Evolutionary conservation across 176 grass and related monocot species (phyloP).

Genomic region (Coix lacrymajobi): DNA sequence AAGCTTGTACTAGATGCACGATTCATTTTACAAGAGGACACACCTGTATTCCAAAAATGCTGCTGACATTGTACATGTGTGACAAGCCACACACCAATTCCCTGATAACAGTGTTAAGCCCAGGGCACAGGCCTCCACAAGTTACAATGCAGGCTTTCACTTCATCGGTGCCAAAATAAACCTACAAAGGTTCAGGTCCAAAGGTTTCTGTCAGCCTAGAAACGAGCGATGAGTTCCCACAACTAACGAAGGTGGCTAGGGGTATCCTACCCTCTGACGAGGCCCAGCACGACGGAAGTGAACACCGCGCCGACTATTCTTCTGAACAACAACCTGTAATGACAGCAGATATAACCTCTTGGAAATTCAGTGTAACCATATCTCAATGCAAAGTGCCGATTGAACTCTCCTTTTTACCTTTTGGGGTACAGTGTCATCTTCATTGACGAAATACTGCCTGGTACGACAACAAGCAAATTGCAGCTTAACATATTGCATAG

Average conservation of each 20-base stretch:
- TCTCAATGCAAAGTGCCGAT: background rate
- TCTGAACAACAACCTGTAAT: conserved; percentile 68
- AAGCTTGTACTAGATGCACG: background rate
- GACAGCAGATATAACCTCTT: background rate
- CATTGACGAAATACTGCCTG: conserved; percentile 94
- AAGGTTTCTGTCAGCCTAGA: conserved; percentile 29
- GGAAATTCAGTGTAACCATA: conserved; percentile 8
- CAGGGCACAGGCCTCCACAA: conserved; percentile 97
- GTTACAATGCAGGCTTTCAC: conserved; percentile 92
- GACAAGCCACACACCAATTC: conserved; percentile 89
- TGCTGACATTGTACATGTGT: conserved; percentile 90
- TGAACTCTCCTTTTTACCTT: conserved; percentile 42
- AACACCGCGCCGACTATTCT: conserved; percentile 57
- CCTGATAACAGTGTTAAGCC: conserved; percentile 97
- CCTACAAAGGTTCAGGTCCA: conserved; percentile 39
- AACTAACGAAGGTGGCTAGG: conserved; percentile 2
- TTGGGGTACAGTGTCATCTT: conserved; percentile 87
- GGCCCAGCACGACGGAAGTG: conserved; percentile 97
- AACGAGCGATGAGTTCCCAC: background rate
- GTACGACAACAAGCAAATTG: conserved; percentile 13
- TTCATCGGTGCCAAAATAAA: conserved; percentile 85
- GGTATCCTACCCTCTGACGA: conserved; percentile 68
- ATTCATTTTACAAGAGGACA: background rate
- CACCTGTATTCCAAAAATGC: conserved; percentile 89
- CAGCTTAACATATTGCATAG: conserved; percentile 12